Conservation (phyloP, 768 basidiomycete species). For the Phaffia tasmanica region DNA sequence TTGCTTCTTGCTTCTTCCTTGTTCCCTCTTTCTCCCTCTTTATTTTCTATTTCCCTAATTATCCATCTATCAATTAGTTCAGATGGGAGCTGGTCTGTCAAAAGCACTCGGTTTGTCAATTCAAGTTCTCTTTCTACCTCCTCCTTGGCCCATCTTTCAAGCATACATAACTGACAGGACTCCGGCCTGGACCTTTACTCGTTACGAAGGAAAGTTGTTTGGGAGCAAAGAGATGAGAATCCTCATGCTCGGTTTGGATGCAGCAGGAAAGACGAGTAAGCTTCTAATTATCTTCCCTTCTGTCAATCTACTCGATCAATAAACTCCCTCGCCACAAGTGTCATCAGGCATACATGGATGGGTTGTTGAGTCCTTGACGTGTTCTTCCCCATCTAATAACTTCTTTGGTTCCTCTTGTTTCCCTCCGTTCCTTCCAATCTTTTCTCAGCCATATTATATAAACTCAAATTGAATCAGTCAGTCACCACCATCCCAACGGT, state of each 20-base stretch:
- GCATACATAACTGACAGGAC: no score
- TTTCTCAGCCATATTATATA: conserved; percentile 82
- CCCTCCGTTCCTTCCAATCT: conserved; percentile 2
- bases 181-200: no score
- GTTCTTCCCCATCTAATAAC: conserved; percentile 6
- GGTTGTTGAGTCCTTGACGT: no score
- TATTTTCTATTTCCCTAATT: not conserved
- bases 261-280: conserved; percentile 96
- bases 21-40: not conserved
- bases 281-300: conserved; percentile 26
- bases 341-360: no score
- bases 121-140: not conserved
- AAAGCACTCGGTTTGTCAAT: conserved; percentile 21
- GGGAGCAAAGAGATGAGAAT: conserved; percentile 99
- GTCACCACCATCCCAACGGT: conserved; percentile 98
- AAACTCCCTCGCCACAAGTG: not conserved
- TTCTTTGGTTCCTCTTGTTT: not conserved
- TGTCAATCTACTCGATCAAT: not conserved
- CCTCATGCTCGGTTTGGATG: conserved; percentile 93
- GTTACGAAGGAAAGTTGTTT: conserved; percentile 67
- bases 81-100: conserved; percentile 20
- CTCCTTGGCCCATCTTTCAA: not conserved
- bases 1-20: not conserved
- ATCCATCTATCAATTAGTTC: not conserved
- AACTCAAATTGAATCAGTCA: conserved; percentile 95